Base-by-base conservation (phyloP, 2,329 filamentous ascomycete genomes). In the Lomentospora prolificans region DNA sequence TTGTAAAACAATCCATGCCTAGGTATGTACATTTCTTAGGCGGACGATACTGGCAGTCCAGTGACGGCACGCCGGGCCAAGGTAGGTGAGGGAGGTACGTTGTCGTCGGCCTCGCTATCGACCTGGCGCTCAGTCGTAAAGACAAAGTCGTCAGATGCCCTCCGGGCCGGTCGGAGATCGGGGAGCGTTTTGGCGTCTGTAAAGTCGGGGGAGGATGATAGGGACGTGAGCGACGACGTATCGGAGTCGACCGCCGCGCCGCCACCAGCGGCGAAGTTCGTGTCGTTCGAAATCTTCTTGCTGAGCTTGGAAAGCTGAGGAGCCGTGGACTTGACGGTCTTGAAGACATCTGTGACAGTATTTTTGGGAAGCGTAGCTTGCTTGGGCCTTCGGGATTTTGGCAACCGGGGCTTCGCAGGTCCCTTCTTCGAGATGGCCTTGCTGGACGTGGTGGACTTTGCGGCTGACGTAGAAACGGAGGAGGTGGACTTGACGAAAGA, bases 261-360 rank as follows among this genome's bases (percentile, higher is more conserved):
- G 44, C 7, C 19, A 14, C 36, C 12, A 22, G 44, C 3, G 17
- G 22, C 10, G 22, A 48, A 27, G 10, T 10, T 10, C 7, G 8
- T 48, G 44, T 22, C 44, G 22, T 6, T 48, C 7, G 44, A 22
- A 10, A 48, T 48, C 19, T 48, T 48, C 22, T 48, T 48, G 44
- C 12, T 19, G 7, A 48, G 19, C 44, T 48, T 48, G 44, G 44
- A 22, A 4, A 19, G 19, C 5, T 25, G 44, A 22, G 36, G 14
- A 10, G 52, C 52, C 24, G 22, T n/a, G 50, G 64, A 70, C 61
- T 77, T 75, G 58, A 71, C 72, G 3, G 72, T 61, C 61, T 74
- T 77, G 65, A 77, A 78, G 1, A 68, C 60, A 51, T 73, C 69
- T 55, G 73, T 68, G 51, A 74, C 61, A 6, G 64, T 65, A 54